Evolutionary conservation across 2,329 filamentous ascomycete genomes (phyloP), one percentile per base, ranked within the genome.

Genomic region (Aspergillus tamarii): DNA sequence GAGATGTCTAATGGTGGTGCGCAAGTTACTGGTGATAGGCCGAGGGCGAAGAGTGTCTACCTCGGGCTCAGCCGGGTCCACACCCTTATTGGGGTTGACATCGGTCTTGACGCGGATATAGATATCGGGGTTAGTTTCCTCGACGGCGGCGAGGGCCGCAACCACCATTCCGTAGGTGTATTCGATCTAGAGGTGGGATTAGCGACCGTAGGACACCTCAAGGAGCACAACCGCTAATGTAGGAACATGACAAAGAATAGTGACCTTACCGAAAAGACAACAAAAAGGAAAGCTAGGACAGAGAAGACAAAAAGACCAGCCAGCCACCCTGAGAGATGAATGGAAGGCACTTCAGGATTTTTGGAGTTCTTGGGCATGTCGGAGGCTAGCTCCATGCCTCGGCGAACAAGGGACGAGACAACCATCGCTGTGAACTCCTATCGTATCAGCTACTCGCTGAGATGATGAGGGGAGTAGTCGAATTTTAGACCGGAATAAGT

Each of bases 91-190:
- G 2, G 73, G 70, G 43, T 77, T 76, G 39, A 63, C 59, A 53
- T 73, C 66, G 45, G 79, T 75, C 67, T 84, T 80, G 70, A 86
- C 82, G 58, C 83, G 78, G 55, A 86, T 77, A 72, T 83, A 78
- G 67, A 84, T 83, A 58, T 83, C 83, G 41, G 83, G 83, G 67
- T 83, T 79, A 41, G 85, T 83, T 53, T 85, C 85, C 75, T 91
- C 89, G 71, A 91, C 82, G 79, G 88, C 87, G 65, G 87, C 83
- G 41, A 91, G 83, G 3, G 86, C 87, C 2, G 85, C 82, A 52
- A 91, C 80, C 61, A 91, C 81, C 62, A 84, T 77, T 62, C 84
- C 84, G 67, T 88, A 84, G 55, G 85, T 87, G 78, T 91, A 91
- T 61, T 79, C 73, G 50, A 83, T 70, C 81, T 83, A 23, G 23